Evolutionary conservation across 768 basidiomycete species (phyloP), one percentile per base, ranked within the genome.

Genomic region (Floccularia luteovirens): DNA sequence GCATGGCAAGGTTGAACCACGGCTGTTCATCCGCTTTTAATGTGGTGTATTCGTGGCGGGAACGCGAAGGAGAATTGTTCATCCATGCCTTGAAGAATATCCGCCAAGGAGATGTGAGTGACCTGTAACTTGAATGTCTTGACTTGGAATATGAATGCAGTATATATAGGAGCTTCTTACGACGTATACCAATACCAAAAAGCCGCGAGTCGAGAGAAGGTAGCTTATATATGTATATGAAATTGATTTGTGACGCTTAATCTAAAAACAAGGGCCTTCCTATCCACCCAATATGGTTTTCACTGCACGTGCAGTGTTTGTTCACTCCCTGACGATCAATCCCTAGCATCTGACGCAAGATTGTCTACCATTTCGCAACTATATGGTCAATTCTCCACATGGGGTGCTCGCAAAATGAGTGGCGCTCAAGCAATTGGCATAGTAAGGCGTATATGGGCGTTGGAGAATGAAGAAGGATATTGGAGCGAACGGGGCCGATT

Each of bases 1-100:
- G 54, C 16, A 79, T 76, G 68, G 77, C 79, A 10, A 64, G 81
- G 31, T 47, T 83, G 44, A 85, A 85, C 47, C 82, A 83, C 45
- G 81, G 76, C 0, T 83, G 81, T 50, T 73, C 79, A 3, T 63
- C 69, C 39, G 77, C 77, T 4, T 83, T 85, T 61, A 82, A 82
- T 54, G 67, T 64, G 3, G 75, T 82, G 10, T 83, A 83, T 50
- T 64, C 64, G 0, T 83, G 74, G 74, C 62, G 77, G 36, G 66
- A 72, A 31, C 51, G 59, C 21, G 75, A 77, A 41, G 52, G 57
- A 8, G 56, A 57, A 3, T 48, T 81, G 16, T 69, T 77, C 24
- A 74, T 83, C 3, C 63, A 81, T 54, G 79, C 80, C 6, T 47
- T 82, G 39, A 79, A 72, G 50, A 56, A 60, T 39, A 69, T 83